phyloP scores from a whole-genome alignment of 306 rosid genomes.

The Casuarina glauca region DNA sequence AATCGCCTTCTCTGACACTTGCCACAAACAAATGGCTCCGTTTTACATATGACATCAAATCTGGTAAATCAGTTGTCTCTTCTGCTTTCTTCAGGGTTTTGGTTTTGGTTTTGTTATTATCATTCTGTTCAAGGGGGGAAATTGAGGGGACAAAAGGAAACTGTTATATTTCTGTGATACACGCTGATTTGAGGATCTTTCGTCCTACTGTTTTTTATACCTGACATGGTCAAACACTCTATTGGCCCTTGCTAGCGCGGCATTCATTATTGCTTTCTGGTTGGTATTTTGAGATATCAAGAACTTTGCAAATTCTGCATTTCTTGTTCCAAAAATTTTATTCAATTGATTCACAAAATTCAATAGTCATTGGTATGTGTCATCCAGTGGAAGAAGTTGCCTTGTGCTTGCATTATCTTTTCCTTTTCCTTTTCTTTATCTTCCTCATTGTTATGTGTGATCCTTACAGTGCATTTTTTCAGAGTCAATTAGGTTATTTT shows the following conservation, averaged over 20 bases:
- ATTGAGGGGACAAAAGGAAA: background rate
- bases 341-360: slow-evolving; percentile 9
- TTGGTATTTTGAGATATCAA: background rate
- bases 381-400: background rate
- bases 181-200: background rate
- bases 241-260: background rate
- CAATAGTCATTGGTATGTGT: slow-evolving; percentile 1
- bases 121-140: background rate
- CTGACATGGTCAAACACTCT: background rate
- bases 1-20: slow-evolving; percentile 59
- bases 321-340: slow-evolving; percentile 19
- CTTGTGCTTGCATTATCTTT: slow-evolving; percentile 6
- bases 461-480: slow-evolving; percentile 7
- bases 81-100: slow-evolving; percentile 10
- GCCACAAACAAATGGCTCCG: slow-evolving; percentile 86
- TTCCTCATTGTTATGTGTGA: background rate
- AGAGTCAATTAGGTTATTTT: slow-evolving; percentile 18
- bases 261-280: too few species aligned
- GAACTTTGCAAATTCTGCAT: slow-evolving; percentile 4
- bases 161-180: background rate
- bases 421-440: slow-evolving; percentile 2
- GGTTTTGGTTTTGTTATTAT: slow-evolving; percentile 1
- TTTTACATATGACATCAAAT: slow-evolving; percentile 70
- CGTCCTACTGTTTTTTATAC: slow-evolving; percentile 19
- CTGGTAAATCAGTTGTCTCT: slow-evolving; percentile 52